These are phyloP conservation scores for Asterionellopsis glacialis DNA, from an alignment of 108 stramenopile species.

Conservation along the genomic window DNA sequence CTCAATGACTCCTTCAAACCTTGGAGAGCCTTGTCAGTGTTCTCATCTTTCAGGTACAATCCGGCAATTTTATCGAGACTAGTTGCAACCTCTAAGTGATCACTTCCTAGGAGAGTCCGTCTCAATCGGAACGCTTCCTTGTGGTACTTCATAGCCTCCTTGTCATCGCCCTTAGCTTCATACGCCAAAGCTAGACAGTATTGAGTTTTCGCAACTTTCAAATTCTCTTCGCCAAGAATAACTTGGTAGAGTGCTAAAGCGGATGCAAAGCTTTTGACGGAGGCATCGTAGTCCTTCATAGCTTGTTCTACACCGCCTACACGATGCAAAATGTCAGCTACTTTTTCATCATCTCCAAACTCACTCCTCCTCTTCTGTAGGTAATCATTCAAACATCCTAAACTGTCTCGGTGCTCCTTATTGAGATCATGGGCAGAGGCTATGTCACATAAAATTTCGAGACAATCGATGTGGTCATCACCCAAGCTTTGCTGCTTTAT, in stretches of 20 bases:
- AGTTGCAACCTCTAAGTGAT: slow-evolving; percentile 35
- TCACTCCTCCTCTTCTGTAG: slow-evolving; percentile 20
- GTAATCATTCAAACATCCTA: slow-evolving; percentile 25
- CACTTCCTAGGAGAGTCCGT: slow-evolving; percentile 33
- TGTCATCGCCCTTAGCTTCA: slow-evolving; percentile 23
- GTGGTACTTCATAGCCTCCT: slow-evolving; percentile 39
- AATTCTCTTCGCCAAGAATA: slow-evolving; percentile 32
- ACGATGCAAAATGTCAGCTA: slow-evolving; percentile 26
- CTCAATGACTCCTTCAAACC: slow-evolving; percentile 43
- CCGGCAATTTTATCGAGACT: slow-evolving; percentile 45
- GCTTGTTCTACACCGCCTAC: slow-evolving; percentile 29
- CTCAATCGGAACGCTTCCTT: slow-evolving; percentile 35
- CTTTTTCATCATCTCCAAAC: slow-evolving; percentile 31
- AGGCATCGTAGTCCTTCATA: slow-evolving; percentile 26
- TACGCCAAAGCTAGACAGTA: slow-evolving; percentile 36
- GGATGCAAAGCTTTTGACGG: slow-evolving; percentile 20
- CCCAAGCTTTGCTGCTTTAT: slow-evolving; percentile 17
- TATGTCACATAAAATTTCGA: slow-evolving; percentile 34
- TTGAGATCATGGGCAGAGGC: slow-evolving; percentile 23
- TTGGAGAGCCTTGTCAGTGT: slow-evolving; percentile 36
- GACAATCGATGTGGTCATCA: slow-evolving; percentile 25
- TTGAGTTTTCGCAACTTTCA: slow-evolving; percentile 28
- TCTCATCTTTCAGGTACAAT: slow-evolving; percentile 35
- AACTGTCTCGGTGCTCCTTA: slow-evolving; percentile 26
- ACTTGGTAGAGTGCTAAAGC: slow-evolving; percentile 30